phyloP scores from a whole-genome alignment of 2,329 filamentous ascomycete species.

The Aureobasidium sp. region DNA sequence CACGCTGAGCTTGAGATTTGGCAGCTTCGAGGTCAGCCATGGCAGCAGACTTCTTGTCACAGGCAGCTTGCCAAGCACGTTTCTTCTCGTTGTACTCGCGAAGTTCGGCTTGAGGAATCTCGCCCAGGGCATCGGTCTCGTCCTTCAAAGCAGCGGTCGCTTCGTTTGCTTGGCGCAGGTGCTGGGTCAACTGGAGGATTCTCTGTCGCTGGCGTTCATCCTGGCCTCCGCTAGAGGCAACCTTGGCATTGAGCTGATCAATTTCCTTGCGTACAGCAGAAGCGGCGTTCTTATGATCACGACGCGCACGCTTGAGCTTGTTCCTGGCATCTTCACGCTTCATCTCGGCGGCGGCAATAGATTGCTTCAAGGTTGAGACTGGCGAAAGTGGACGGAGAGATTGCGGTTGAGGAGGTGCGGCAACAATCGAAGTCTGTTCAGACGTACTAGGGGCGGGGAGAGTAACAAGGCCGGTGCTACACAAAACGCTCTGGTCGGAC shows the following conservation, averaged over 20 bases:
- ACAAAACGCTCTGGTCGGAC: conserved; percentile 56
- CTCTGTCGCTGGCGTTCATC: conserved; percentile 71
- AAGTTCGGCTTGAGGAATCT: conserved; percentile 55
- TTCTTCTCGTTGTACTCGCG: conserved; percentile 49
- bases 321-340: conserved; percentile 62
- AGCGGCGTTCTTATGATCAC: conserved; percentile 64
- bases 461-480: conserved; percentile 64
- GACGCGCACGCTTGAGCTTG: conserved; percentile 60
- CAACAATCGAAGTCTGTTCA: conserved; percentile 38
- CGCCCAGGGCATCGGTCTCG: conserved; percentile 56
- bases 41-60: conserved; percentile 41
- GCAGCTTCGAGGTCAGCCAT: conserved; percentile 51
- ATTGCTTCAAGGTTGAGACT: conserved; percentile 66
- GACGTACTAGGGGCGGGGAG: conserved; percentile 45
- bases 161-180: conserved; percentile 61
- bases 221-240: conserved; percentile 58
- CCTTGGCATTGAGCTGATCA: conserved; percentile 57
- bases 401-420: conserved; percentile 46
- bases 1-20: conserved; percentile 54
- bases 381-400: conserved; percentile 66
- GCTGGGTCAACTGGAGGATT: conserved; percentile 64
- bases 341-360: conserved; percentile 62
- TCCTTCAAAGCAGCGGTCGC: conserved; percentile 47
- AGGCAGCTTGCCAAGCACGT: conserved; percentile 49
- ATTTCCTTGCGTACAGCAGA: conserved; percentile 65